A percentile compares a stretch with the other conserved stretches of the same genome.
phyloP scores from a whole-genome alignment of 108 stramenopile genomes.

The Hondaea fermentalgiana region DNA sequence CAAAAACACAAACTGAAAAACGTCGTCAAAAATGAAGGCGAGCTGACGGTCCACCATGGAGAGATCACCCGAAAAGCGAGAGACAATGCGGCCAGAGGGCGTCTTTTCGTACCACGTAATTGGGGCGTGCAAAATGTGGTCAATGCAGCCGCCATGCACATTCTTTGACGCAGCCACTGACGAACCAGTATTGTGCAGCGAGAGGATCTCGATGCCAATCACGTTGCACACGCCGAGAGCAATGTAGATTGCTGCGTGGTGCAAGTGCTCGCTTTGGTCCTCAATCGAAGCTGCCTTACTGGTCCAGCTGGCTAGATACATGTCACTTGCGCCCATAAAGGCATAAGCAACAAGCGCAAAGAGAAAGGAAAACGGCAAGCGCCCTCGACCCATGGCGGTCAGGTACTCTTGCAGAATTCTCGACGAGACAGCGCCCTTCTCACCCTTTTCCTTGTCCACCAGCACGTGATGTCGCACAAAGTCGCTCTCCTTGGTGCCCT shows the following conservation, averaged over 20 bases:
- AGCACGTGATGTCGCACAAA: not conserved
- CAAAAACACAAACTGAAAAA: not conserved
- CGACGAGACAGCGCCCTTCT: not conserved
- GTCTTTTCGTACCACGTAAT: constrained; percentile 14
- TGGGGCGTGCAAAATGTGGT: not conserved
- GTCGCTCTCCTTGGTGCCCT: not conserved
- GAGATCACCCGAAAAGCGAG: constrained; percentile 21
- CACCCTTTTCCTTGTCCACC: not conserved
- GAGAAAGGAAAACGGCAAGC: not conserved
- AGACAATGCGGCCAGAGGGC: constrained; percentile 26
- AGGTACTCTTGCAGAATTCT: not conserved
- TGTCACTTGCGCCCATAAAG: not conserved
- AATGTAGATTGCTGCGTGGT: not conserved
- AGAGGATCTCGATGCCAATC: not conserved
- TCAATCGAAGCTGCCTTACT: not conserved
- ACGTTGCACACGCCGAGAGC: not conserved
- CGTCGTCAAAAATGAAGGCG: constrained; percentile 7
- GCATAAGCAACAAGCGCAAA: not conserved
- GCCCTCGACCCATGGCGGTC: not conserved
- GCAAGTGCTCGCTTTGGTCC: not conserved
- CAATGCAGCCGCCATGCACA: not conserved
- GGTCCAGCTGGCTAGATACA: not conserved
- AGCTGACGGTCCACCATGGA: constrained; percentile 17
- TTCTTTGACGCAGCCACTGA: not conserved
- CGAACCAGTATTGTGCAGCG: not conserved